Evolutionary conservation across 768 basidiomycete genomes (phyloP).

Genomic region (Psilocybe sp.): DNA sequence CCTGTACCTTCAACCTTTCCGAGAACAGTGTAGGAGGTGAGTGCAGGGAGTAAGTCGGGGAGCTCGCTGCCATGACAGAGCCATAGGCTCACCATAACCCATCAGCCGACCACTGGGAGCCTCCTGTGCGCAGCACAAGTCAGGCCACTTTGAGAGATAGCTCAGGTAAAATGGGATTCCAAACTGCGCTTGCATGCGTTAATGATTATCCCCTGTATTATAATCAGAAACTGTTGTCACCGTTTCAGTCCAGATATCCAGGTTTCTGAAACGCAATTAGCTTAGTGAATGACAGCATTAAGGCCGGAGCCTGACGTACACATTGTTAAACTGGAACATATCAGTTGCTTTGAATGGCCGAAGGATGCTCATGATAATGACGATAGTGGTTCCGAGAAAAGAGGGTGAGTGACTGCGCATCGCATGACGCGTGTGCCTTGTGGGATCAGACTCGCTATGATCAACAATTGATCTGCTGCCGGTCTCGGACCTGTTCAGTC

Average conservation of each 20-base stretch:
- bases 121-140: slow-evolving; percentile 82
- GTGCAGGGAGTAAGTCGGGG: not conserved
- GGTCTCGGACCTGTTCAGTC: no score
- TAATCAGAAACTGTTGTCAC: slow-evolving; percentile 46
- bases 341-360: slow-evolving; percentile 87
- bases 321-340: slow-evolving; percentile 90
- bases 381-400: not conserved
- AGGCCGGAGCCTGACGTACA: slow-evolving; percentile 43
- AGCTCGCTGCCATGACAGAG: no score
- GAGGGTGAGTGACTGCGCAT: no score
- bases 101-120: slow-evolving; percentile 81
- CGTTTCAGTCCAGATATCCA: slow-evolving; percentile 97
- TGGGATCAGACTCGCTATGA: no score
- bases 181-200: slow-evolving; percentile 48
- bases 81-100: slow-evolving; percentile 78
- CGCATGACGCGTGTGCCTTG: no score
- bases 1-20: slow-evolving; percentile 86
- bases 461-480: no score
- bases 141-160: slow-evolving; percentile 91
- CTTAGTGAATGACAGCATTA: not conserved
- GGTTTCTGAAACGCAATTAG: slow-evolving; percentile 53
- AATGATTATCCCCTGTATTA: not conserved
- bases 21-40: slow-evolving; percentile 56
- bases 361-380: slow-evolving; percentile 77
- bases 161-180: slow-evolving; percentile 84